Conservation (phyloP, 495 filamentous ascomycete species). For the Neurospora pannonica region DNA sequence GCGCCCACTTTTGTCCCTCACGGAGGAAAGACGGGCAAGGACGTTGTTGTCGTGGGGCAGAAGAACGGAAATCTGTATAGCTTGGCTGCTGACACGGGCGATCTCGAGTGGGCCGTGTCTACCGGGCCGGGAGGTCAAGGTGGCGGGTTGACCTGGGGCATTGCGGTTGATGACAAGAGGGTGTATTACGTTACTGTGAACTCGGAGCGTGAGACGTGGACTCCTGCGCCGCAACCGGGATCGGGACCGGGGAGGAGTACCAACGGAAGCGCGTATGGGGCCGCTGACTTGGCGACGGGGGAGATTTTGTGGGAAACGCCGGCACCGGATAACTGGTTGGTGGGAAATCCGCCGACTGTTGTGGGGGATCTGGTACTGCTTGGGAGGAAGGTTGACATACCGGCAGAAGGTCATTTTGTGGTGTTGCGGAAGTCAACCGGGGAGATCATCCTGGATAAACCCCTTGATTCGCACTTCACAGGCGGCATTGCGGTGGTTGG, state of each 20-base stretch:
- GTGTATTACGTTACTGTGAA: conserved; percentile 31
- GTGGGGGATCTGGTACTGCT: conserved; percentile 1
- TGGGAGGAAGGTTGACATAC: neutral
- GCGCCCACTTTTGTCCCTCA: conserved; percentile 25
- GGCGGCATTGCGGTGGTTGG: conserved; percentile 1
- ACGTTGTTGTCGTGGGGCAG: conserved; percentile 27
- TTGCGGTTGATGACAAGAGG: conserved; percentile 24
- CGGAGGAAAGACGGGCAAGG: conserved; percentile 8
- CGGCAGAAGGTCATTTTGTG: neutral
- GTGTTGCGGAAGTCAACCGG: conserved; percentile 4
- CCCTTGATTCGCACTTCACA: neutral
- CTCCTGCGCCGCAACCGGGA: conserved; percentile 5
- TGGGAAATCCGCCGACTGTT: neutral
- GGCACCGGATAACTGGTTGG: neutral
- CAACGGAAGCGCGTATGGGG: conserved; percentile 25
- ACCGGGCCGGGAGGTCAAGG: conserved; percentile 15
- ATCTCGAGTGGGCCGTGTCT: conserved; percentile 20
- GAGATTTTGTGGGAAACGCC: conserved; percentile 3
- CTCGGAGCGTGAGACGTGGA: conserved; percentile 5
- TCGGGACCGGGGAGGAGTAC: conserved; percentile 2
- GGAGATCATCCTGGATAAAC: neutral
- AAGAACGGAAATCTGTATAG: conserved; percentile 31
- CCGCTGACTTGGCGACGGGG: conserved; percentile 18
- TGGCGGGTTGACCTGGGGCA: conserved; percentile 31
- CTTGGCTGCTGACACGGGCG: conserved; percentile 21